These are phyloP conservation scores for Solanum megistacrolobum DNA, from an alignment of 257 asterid species.

Conservation along the genomic window DNA sequence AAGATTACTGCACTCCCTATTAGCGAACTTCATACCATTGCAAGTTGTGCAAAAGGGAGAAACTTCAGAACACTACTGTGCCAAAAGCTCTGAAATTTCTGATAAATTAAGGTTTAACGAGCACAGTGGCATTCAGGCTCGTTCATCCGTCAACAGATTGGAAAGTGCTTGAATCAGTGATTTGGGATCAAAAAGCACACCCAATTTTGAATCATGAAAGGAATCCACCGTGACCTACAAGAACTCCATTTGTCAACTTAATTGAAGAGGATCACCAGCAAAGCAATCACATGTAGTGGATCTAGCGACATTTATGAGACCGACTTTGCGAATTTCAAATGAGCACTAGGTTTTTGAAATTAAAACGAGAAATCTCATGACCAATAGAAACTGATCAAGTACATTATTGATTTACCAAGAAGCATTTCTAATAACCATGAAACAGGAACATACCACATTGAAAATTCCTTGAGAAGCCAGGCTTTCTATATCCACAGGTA, in stretches of 20 bases:
- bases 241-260: not conserved
- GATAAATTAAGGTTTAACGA: not conserved
- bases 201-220: conserved; percentile 44
- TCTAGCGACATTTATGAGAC: not conserved
- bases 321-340: not conserved
- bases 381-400: not conserved
- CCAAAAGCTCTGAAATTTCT: not conserved
- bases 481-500: conserved; percentile 45
- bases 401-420: not conserved
- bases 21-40: not conserved
- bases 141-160: conserved; percentile 25
- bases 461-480: conserved; percentile 61
- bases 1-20: not conserved
- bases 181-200: conserved; percentile 60
- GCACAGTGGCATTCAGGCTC: conserved; percentile 3
- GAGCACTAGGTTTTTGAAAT: not conserved
- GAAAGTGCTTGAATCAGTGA: conserved; percentile 63
- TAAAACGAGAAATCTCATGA: not conserved
- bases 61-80: not conserved
- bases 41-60: not conserved
- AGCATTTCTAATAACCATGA: not conserved
- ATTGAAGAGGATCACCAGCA: not conserved
- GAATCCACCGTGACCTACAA: conserved; percentile 79
- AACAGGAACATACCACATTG: conserved; percentile 43
- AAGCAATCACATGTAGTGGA: not conserved